Evolutionary conservation across 108 stramenopile genomes (phyloP), one percentile per base, ranked within the genome.

Genomic region (Chaetoceros tenuissimus): DNA sequence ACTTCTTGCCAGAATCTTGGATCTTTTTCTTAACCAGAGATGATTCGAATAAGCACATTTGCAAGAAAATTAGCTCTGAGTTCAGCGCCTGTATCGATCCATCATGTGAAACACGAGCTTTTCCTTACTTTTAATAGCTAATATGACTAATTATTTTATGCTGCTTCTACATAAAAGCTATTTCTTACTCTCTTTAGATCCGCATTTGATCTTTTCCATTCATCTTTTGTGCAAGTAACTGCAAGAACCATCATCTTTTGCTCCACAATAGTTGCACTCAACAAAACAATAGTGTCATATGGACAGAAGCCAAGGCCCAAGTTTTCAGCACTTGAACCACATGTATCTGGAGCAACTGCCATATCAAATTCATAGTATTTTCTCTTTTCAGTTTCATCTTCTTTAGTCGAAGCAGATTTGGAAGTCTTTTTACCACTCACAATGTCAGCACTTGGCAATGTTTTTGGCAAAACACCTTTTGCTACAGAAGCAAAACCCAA

Each of bases 301-400:
- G 88, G 88, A 55, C 88, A 85, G 51, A 89, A 89, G 30, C 88
- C 88, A 18, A 89, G 72, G 19, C 84, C 82, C 17, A 84, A 68
- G 59, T 85, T 69, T 46, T 73, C 70, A 19, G 60, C 68, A 26
- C 66, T 60, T 28, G 64, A 63, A 26, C 62, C 68, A 54, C 88
- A 89, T 16, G 75, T 68, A 10, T 72, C 47, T 3, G 88, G 88
- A 24, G 85, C 86, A 31, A 78, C 68, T 22, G 84, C 88, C 68
- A 85, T 58, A 55, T 90, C 88, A 53, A 83, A 90, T 51, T 90
- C 88, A 55, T 81, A 89, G 52, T 77, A 90, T 28, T 57, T 57
- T 48, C 78, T 70, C 16, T 54, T 66, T 19, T 79, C 78, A 25
- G 55, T 45, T 24, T 67, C 51, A 16, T 29, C 63, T 19, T 34